These are phyloP conservation scores for Fonsecaea nubica DNA, from an alignment of 2,329 filamentous ascomycete genomes.

Conservation along the genomic window DNA sequence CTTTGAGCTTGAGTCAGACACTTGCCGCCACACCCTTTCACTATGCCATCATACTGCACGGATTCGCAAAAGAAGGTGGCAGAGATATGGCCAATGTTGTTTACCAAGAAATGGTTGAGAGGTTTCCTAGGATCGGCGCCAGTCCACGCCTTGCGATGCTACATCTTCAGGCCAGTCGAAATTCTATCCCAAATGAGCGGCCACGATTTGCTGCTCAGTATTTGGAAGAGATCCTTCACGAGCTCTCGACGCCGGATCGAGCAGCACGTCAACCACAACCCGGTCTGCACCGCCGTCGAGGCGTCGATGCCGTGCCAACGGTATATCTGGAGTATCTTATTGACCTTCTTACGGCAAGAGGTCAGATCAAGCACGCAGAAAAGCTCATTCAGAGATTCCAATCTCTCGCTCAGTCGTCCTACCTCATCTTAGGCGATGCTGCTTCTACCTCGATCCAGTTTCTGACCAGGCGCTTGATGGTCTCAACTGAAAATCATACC, in stretches of 20 bases:
- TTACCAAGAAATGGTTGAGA: conserved; percentile 51
- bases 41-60: conserved; percentile 54
- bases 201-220: conserved; percentile 42
- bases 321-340: conserved; percentile 64
- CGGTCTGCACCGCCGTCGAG: conserved; percentile 44
- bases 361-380: conserved; percentile 57
- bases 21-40: conserved; percentile 52
- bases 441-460: conserved; percentile 44
- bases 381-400: conserved; percentile 64
- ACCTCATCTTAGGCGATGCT: conserved; percentile 17
- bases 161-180: conserved; percentile 44
- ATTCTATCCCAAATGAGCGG: conserved; percentile 11
- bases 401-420: conserved; percentile 42
- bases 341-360: conserved; percentile 59
- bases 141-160: conserved; percentile 48
- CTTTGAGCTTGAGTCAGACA: conserved; percentile 48
- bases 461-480: conserved; percentile 29
- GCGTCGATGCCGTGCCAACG: conserved; percentile 54
- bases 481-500: conserved; percentile 14
- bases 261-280: conserved; percentile 51
- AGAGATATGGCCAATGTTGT: conserved; percentile 58
- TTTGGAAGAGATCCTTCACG: conserved; percentile 48
- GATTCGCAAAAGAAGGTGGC: conserved; percentile 59
- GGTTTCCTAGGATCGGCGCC: conserved; percentile 45
- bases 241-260: conserved; percentile 50